Evolutionary conservation across 2,329 filamentous ascomycete genomes (phyloP).

Genomic region (Aspergillus sp.): DNA sequence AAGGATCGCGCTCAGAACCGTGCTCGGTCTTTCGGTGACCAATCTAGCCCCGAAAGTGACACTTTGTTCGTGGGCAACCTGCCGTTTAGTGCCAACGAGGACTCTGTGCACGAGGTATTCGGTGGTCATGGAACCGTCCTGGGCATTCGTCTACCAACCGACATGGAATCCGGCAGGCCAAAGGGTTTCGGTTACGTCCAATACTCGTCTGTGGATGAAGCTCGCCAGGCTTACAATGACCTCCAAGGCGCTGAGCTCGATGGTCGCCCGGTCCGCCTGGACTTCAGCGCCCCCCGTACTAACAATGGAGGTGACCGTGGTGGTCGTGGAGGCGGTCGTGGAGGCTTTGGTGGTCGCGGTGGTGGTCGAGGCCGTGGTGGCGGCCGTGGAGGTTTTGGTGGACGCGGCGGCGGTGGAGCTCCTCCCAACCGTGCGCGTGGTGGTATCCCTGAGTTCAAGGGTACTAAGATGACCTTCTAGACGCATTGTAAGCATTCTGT

Average conservation of each 20-base stretch:
- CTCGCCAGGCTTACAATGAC: slow-evolving; percentile 69
- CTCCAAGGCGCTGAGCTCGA: slow-evolving; percentile 71
- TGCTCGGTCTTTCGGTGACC: slow-evolving; percentile 68
- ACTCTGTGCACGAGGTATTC: slow-evolving; percentile 73
- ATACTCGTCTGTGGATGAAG: slow-evolving; percentile 79
- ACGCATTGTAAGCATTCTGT: slow-evolving; percentile 7
- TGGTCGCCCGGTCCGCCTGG: slow-evolving; percentile 75
- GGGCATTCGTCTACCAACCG: slow-evolving; percentile 83
- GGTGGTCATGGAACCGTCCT: slow-evolving; percentile 67
- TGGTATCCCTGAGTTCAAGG: slow-evolving; percentile 67
- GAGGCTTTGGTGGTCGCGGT: slow-evolving; percentile 50
- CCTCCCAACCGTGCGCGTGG: slow-evolving; percentile 51
- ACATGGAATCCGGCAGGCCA: slow-evolving; percentile 76
- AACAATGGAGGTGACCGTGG: slow-evolving; percentile 56
- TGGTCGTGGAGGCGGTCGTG: slow-evolving; percentile 53
- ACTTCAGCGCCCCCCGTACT: slow-evolving; percentile 71
- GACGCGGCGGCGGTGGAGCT: slow-evolving; percentile 54
- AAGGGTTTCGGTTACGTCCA: slow-evolving; percentile 94
- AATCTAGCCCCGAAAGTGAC: slow-evolving; percentile 74
- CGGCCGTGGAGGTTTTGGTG: slow-evolving; percentile 52
- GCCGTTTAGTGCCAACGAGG: slow-evolving; percentile 78
- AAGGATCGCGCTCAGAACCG: slow-evolving; percentile 59
- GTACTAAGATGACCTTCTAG: slow-evolving; percentile 76
- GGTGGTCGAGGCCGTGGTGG: slow-evolving; percentile 44
- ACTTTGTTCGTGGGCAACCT: slow-evolving; percentile 93